Percentiles rank a stretch among this genome's conserved stretches.
phyloP scores from a whole-genome alignment of 805 yeast species.

The Candida methanosorbosa region DNA sequence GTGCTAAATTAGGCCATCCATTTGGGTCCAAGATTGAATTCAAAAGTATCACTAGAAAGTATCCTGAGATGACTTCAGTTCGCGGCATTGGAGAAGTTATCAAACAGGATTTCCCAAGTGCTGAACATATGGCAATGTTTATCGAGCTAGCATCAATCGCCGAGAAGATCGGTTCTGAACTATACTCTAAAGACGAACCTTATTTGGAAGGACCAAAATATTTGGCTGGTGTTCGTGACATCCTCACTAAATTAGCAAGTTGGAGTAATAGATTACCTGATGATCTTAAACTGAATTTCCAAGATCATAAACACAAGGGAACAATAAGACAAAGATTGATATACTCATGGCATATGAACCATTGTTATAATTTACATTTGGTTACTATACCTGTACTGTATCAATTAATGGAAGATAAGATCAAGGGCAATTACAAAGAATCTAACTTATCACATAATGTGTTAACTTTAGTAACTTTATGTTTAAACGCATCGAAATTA shows the following conservation, averaged over 20 bases:
- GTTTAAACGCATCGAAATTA: conserved; percentile 18
- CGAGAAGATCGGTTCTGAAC: not conserved
- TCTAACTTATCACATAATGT: conserved; percentile 6
- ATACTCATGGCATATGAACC: conserved; percentile 17
- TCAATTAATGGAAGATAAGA: conserved; percentile 11
- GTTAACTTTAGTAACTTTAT: conserved; percentile 13
- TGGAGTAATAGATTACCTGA: conserved; percentile 17
- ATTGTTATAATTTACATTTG: conserved; percentile 18
- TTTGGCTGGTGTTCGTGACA: conserved; percentile 6
- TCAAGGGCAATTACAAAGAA: not conserved
- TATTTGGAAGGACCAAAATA: conserved; percentile 4
- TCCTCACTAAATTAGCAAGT: conserved; percentile 11
- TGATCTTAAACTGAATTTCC: conserved; percentile 3
- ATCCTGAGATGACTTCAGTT: conserved; percentile 10
- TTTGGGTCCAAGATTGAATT: conserved; percentile 3
- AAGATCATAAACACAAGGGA: conserved; percentile 7
- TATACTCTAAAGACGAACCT: not conserved
- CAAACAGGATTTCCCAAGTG: not conserved
- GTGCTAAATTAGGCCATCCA: conserved; percentile 19
- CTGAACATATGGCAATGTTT: not conserved
- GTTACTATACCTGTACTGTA: conserved; percentile 19
- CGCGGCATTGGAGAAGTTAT: not conserved
- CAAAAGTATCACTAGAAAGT: conserved; percentile 10
- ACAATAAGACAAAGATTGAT: conserved; percentile 7
- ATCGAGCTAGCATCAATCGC: not conserved